Base-by-base conservation (phyloP, 148 eudicot genomes). In the Fagopyrum tataricum region DNA sequence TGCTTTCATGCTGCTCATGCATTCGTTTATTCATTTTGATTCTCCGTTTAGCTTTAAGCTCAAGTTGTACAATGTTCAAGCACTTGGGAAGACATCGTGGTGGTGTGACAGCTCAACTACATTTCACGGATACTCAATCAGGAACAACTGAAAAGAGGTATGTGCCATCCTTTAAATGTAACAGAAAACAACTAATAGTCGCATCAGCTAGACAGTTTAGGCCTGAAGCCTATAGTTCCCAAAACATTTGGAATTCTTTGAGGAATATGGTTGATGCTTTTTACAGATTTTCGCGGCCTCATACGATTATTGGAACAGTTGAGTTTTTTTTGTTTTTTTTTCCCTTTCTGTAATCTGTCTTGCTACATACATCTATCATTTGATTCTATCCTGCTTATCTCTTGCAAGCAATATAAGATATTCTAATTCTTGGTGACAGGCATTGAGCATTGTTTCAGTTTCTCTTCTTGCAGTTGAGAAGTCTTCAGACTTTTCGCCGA, bases 251-350 rank as follows among this genome's bases (percentile, higher is more conserved):
- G 91, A 59, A 62, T 76, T 79, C 91, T 67, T 24, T 85, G 17
- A 81, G 72, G 51, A 76, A 73, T 67, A 82, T 79, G 40, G 74
- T 81, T 15, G 82, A 94, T 84, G 98, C 98, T 78, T 94, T 94
- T 76, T 89, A 91, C 82, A 85, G 91, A 70, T 94, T 94, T 83
- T 94, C 98, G 6, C 81, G 98, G 71, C 98, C 98, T 72, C 98
- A 94, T 75, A 94, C 98, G 2, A 85, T 94, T 53, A 91, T 91
- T 73, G 98, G 98, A 82, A 94, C 98, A 74, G 98, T 94, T 85
- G 86, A 85, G 84, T 84, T 79, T 46, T 68, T 21, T 40, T n/a
- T n/a, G n/a, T n/a, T n/a, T n/a, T n/a, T n/a, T n/a, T n/a, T n/a
- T n/a, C n/a, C n/a, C n/a, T n/a, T n/a, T n/a, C n/a, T 4, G 6